phyloP scores from a whole-genome alignment of 2,329 filamentous ascomycete genomes.

The Xylaria sp. region DNA sequence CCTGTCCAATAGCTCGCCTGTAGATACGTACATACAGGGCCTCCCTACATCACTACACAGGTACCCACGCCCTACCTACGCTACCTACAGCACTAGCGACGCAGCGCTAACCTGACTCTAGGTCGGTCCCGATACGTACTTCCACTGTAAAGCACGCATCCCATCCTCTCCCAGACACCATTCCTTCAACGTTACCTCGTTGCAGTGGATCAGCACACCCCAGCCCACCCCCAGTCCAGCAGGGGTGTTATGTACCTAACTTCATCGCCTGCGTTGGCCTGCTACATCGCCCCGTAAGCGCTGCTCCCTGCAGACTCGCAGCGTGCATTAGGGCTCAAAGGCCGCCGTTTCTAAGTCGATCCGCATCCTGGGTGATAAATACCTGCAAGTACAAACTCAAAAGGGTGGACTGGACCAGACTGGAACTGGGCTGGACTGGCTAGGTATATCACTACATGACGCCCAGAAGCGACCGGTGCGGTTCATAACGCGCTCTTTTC shows the following conservation, averaged over 20 bases:
- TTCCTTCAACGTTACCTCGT: slow-evolving; percentile 35
- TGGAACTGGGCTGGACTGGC: neutral
- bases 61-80: slow-evolving; percentile 1
- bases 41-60: neutral
- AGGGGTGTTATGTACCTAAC: slow-evolving; percentile 26
- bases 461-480: slow-evolving; percentile 3
- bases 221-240: slow-evolving; percentile 12
- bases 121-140: neutral
- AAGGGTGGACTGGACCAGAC: slow-evolving; percentile 1
- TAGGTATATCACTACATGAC: slow-evolving; percentile 22
- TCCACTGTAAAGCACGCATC: slow-evolving; percentile 13
- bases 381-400: slow-evolving; percentile 10
- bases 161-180: slow-evolving; percentile 19
- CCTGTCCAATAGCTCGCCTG: slow-evolving; percentile 15
- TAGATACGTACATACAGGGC: neutral
- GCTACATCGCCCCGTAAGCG: slow-evolving; percentile 36
- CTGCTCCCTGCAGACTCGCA: slow-evolving; percentile 35
- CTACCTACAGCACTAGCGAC: slow-evolving; percentile 4
- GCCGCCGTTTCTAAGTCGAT: slow-evolving; percentile 28
- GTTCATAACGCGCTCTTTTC: slow-evolving; percentile 28
- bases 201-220: slow-evolving; percentile 25
- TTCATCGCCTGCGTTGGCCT: slow-evolving; percentile 25
- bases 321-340: slow-evolving; percentile 37
- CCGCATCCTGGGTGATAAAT: slow-evolving; percentile 18
- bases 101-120: slow-evolving; percentile 22